Evolutionary conservation across 2,329 filamentous ascomycete species (phyloP).

Genomic region (Thielaviopsis musarum): DNA sequence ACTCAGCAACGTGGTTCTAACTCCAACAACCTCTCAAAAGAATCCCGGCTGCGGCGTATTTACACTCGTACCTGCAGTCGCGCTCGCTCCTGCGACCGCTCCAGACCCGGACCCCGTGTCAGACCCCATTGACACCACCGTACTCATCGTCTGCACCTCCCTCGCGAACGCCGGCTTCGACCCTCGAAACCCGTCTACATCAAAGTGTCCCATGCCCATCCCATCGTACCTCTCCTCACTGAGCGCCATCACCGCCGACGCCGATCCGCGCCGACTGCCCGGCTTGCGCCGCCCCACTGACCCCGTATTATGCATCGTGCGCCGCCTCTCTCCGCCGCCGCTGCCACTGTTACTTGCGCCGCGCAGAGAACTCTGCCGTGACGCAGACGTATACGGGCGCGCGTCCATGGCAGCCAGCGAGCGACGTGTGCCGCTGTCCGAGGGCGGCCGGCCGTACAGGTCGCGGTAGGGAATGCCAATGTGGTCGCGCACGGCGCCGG

Average conservation of each 20-base stretch:
- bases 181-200: neutral
- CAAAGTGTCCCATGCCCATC: conserved; percentile 2
- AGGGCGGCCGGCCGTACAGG: conserved; percentile 1
- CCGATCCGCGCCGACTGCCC: conserved; percentile 5
- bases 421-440: neutral
- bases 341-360: neutral
- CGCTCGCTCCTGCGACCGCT: neutral
- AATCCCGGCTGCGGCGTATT: neutral
- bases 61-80: neutral
- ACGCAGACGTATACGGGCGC: conserved; percentile 1
- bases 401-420: neutral
- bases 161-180: conserved; percentile 9
- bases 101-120: conserved; percentile 1
- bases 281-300: neutral
- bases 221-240: conserved; percentile 4
- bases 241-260: neutral
- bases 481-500: conserved; percentile 4
- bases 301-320: neutral
- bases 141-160: conserved; percentile 11
- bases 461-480: conserved; percentile 10
- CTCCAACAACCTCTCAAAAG: neutral
- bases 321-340: neutral
- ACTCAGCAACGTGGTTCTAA: neutral
- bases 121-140: conserved; percentile 6
- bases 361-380: conserved; percentile 2